Conservation (phyloP, 2,329 filamentous ascomycete genomes). For the Dactylellina leptospora region DNA sequence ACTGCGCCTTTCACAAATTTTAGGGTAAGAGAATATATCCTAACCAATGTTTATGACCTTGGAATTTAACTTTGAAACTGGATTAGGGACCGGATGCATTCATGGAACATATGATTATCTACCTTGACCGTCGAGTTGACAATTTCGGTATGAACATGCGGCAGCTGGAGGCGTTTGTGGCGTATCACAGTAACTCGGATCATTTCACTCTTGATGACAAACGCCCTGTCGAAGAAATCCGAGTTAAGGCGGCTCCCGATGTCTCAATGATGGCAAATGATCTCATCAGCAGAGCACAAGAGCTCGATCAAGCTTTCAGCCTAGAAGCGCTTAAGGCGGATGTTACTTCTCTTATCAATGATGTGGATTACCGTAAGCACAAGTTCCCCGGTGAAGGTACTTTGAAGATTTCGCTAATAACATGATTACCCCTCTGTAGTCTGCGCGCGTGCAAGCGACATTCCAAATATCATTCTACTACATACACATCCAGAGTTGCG, state of each 20-base stretch:
- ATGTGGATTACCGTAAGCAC: slow-evolving; percentile 44
- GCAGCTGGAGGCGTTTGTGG: slow-evolving; percentile 34
- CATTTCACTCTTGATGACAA: slow-evolving; percentile 48
- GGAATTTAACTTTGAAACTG: background rate
- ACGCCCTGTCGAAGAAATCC: slow-evolving; percentile 37
- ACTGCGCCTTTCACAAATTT: slow-evolving; percentile 35
- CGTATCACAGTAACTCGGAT: slow-evolving; percentile 22
- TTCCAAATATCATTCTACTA: slow-evolving; percentile 46
- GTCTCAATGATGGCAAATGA: slow-evolving; percentile 46
- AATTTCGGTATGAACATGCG: slow-evolving; percentile 47
- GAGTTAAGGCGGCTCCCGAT: slow-evolving; percentile 43
- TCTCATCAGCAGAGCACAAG: slow-evolving; percentile 32
- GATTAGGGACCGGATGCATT: slow-evolving; percentile 34
- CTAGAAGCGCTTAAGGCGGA: slow-evolving; percentile 20
- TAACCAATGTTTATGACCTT: background rate
- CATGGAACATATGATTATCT: slow-evolving; percentile 34
- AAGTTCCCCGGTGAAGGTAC: no score
- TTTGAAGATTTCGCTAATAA: background rate
- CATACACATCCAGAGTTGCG: slow-evolving; percentile 46
- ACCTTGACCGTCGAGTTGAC: slow-evolving; percentile 35
- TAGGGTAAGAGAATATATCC: slow-evolving; percentile 11
- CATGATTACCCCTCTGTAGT: slow-evolving; percentile 4
- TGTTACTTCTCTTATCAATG: slow-evolving; percentile 36
- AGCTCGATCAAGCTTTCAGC: slow-evolving; percentile 30
- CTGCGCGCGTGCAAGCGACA: slow-evolving; percentile 38